Conservation (phyloP, 2,329 filamentous ascomycete genomes). For the Dissoconium aciculare region DNA sequence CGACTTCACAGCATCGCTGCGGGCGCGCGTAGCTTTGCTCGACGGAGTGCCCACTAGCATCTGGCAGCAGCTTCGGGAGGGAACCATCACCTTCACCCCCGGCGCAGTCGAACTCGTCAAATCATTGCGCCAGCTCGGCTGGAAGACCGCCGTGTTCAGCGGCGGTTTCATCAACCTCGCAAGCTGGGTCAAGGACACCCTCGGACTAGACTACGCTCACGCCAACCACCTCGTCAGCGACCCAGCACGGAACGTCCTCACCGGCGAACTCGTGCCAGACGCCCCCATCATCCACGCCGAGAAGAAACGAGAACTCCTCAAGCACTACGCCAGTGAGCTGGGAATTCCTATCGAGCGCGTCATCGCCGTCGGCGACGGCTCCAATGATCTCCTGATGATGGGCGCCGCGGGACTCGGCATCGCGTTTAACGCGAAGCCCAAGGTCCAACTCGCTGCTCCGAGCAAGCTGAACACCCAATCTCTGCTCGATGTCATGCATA, state of each 20-base stretch:
- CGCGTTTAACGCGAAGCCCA: constrained; percentile 72
- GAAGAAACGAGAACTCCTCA: constrained; percentile 55
- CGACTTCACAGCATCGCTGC: constrained; percentile 74
- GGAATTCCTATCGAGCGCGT: constrained; percentile 50
- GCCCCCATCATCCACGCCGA: constrained; percentile 62
- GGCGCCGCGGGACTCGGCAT: constrained; percentile 59
- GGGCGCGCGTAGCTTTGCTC: constrained; percentile 64
- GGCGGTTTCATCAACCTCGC: constrained; percentile 87
- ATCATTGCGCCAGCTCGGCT: constrained; percentile 62
- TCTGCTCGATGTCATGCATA: constrained; percentile 55
- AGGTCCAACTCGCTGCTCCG: constrained; percentile 63
- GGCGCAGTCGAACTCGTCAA: constrained; percentile 62
- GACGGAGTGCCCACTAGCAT: constrained; percentile 65
- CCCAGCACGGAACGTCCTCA: constrained; percentile 39
- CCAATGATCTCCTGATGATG: constrained; percentile 74
- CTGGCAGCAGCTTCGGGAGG: constrained; percentile 47
- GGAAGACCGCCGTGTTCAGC: constrained; percentile 78
- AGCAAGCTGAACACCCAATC: constrained; percentile 56
- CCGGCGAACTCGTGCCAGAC: constrained; percentile 54
- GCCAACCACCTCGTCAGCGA: constrained; percentile 70
- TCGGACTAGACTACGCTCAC: constrained; percentile 75
- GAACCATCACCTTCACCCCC: constrained; percentile 60
- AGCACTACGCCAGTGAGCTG: constrained; percentile 56
- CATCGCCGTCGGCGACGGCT: constrained; percentile 65
- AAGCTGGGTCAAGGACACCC: constrained; percentile 62